These are phyloP conservation scores for Heliamphora exappendiculata DNA, from an alignment of 148 eudicot genomes.

Conservation along the genomic window DNA sequence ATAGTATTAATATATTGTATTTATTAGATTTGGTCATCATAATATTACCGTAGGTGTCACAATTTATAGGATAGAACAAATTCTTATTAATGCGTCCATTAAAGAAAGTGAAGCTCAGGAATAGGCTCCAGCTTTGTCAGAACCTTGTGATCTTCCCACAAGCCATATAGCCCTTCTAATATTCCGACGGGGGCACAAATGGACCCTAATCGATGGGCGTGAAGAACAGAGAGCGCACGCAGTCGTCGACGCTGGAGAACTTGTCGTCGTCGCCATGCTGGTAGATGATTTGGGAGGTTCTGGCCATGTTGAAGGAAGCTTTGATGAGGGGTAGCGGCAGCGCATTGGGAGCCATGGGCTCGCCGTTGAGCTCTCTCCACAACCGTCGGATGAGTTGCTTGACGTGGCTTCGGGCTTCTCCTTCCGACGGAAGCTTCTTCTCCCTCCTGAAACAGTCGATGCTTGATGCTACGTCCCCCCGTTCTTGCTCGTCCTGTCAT, in stretches of 20 bases:
- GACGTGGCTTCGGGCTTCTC: constrained; percentile 18
- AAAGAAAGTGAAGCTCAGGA: no score
- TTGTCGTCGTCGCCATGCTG: constrained; percentile 29
- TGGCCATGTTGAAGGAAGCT: constrained; percentile 30
- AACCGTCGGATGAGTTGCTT: constrained; percentile 18
- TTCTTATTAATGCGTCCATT: no score
- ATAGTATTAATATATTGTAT: no score
- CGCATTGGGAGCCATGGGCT: constrained; percentile 8
- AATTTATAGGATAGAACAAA: no score
- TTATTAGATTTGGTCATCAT: no score
- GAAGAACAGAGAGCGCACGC: constrained; percentile 31
- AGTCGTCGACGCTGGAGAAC: constrained; percentile 27
- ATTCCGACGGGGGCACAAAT: no score
- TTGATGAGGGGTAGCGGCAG: constrained; percentile 25
- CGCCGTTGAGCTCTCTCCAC: constrained; percentile 34
- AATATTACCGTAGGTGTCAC: no score
- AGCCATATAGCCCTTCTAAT: no score
- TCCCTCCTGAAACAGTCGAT: constrained; percentile 27
- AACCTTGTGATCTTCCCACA: no score
- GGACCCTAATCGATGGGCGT: constrained; percentile 19
- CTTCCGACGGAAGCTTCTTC: constrained; percentile 19
- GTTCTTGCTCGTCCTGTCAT: constrained; percentile 42
- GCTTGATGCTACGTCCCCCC: constrained; percentile 35
- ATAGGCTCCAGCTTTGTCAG: no score
- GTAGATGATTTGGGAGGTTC: constrained; percentile 35